Conservation (phyloP, 495 filamentous ascomycete genomes). For the Lophium mytilinum region DNA sequence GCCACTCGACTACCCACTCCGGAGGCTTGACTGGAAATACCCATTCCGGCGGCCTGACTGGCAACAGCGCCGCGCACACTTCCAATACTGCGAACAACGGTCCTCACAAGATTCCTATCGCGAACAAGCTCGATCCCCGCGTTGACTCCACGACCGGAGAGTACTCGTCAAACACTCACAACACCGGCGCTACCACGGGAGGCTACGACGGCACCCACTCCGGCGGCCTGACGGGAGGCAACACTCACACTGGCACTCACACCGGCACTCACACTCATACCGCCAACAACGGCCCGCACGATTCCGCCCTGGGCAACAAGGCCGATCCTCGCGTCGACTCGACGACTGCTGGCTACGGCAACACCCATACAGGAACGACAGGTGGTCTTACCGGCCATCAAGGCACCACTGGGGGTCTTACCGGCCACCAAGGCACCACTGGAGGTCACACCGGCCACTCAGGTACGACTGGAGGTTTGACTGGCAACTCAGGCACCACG, state of each 20-base stretch:
- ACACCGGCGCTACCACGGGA: constrained; percentile 21
- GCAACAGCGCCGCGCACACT: constrained; percentile 1
- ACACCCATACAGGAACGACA: not conserved
- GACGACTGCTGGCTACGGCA: constrained; percentile 1
- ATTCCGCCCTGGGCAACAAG: not conserved
- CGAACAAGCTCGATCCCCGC: not conserved
- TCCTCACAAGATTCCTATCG: not conserved
- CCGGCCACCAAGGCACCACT: not conserved
- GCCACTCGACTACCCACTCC: not conserved
- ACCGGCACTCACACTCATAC: not conserved
- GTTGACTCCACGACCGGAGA: not conserved
- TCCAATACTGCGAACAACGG: constrained; percentile 13
- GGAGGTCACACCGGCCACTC: not conserved
- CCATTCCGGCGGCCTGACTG: not conserved
- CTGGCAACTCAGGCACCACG: not conserved
- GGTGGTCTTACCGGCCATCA: constrained; percentile 8
- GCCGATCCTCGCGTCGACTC: not conserved
- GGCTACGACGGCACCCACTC: constrained; percentile 23
- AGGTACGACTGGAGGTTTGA: not conserved
- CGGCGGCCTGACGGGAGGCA: constrained; percentile 29
- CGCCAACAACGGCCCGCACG: constrained; percentile 3
- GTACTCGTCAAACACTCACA: not conserved
- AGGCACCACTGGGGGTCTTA: constrained; percentile 12
- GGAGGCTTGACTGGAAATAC: not conserved
- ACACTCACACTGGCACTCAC: constrained; percentile 17